These are phyloP conservation scores for Hibiscus mutabilis DNA, from an alignment of 345 rosid genomes.

Conservation along the genomic window DNA sequence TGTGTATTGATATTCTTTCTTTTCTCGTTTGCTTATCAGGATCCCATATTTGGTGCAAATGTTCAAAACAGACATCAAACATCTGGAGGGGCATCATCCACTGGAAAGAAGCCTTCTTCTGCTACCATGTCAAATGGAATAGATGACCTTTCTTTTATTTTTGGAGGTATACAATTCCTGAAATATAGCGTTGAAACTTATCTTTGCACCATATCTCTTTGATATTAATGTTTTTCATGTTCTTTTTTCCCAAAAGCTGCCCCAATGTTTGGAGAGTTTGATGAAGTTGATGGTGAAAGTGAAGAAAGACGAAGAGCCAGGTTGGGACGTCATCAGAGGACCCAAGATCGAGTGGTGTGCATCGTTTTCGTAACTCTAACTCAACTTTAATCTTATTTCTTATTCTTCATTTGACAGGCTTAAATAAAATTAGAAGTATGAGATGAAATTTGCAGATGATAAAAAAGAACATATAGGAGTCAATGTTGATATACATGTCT, in stretches of 20 bases:
- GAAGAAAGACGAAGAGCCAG: constrained; percentile 82
- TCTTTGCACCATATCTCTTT: not conserved
- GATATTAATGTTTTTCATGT: constrained; percentile 10
- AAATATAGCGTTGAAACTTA: not conserved
- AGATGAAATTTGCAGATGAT: not conserved
- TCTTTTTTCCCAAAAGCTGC: constrained; percentile 34
- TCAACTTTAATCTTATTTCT: constrained; percentile 1
- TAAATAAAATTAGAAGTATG: not conserved
- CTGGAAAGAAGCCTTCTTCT: constrained; percentile 51
- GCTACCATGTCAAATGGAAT: constrained; percentile 30
- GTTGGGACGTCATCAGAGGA: constrained; percentile 69
- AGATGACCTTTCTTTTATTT: constrained; percentile 62
- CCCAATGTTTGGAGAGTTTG: constrained; percentile 53
- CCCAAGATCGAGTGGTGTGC: constrained; percentile 65
- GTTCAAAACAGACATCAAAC: constrained; percentile 30
- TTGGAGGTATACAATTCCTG: constrained; percentile 48
- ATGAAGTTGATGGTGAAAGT: constrained; percentile 77
- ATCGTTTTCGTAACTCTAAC: constrained; percentile 8
- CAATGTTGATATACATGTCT: not conserved
- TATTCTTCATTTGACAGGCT: constrained; percentile 4
- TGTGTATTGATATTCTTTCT: constrained; percentile 6
- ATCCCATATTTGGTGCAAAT: constrained; percentile 33
- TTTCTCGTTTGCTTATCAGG: constrained; percentile 19
- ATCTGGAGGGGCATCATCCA: constrained; percentile 37
- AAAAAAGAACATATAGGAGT: not conserved